Evolutionary conservation across 2,329 filamentous ascomycete species (phyloP).

Genomic region (Paecilomyces sp.): DNA sequence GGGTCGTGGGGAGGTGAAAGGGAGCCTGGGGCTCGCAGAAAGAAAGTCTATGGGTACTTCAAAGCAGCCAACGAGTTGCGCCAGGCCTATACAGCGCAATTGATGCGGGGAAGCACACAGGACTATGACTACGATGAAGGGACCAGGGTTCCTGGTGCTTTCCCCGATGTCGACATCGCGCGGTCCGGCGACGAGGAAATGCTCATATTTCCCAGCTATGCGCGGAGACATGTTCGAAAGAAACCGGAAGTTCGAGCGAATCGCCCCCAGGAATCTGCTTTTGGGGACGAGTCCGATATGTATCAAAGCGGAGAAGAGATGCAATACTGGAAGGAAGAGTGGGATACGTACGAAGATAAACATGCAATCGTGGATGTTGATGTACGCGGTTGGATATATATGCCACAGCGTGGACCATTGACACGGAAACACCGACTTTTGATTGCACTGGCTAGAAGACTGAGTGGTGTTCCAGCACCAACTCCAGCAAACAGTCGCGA

Average conservation of each 20-base stretch:
- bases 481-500: conserved; percentile 19
- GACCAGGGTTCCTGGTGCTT: conserved; percentile 62
- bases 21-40: conserved; percentile 65
- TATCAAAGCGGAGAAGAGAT: conserved; percentile 50
- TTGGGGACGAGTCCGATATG: conserved; percentile 31
- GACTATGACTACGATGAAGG: conserved; percentile 39
- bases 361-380: conserved; percentile 89
- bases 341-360: conserved; percentile 72
- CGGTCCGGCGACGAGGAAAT: conserved; percentile 81
- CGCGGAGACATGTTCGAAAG: conserved; percentile 59
- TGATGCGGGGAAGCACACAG: conserved; percentile 38
- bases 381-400: conserved; percentile 91
- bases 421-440: conserved; percentile 79
- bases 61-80: conserved; percentile 66
- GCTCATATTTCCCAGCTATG: conserved; percentile 92
- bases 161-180: conserved; percentile 77
- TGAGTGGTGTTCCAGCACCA: conserved; percentile 78
- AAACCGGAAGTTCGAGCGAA: conserved; percentile 34
- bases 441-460: conserved; percentile 74
- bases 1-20: conserved; percentile 23
- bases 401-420: conserved; percentile 75
- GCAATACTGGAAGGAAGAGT: conserved; percentile 71
- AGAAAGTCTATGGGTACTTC: conserved; percentile 67
- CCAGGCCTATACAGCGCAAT: conserved; percentile 57
- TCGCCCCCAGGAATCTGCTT: conserved; percentile 17